Conservation (phyloP, 2,329 filamentous ascomycete genomes). For the Septoria linicola region DNA sequence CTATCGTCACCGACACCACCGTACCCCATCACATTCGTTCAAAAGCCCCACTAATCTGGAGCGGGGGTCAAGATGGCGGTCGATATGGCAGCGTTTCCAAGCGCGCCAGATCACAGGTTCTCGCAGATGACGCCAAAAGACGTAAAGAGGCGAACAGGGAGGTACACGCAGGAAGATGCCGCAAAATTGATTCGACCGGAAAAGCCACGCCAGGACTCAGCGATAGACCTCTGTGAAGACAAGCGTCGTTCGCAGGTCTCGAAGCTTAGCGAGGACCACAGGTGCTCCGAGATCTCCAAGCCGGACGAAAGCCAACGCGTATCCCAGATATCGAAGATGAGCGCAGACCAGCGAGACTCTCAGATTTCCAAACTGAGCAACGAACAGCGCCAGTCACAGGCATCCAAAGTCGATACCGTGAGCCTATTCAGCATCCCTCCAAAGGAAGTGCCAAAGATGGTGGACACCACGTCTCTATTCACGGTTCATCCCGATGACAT, state of each 20-base stretch:
- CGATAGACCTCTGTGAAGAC: neutral
- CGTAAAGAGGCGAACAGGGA: slow-evolving; percentile 8
- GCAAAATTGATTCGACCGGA: neutral
- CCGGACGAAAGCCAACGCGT: neutral
- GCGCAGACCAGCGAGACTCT: slow-evolving; percentile 1
- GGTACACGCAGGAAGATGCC: neutral
- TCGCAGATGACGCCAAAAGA: slow-evolving; percentile 7
- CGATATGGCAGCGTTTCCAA: slow-evolving; percentile 8
- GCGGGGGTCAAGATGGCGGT: slow-evolving; percentile 4
- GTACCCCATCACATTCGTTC: slow-evolving; percentile 7
- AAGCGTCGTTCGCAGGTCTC: slow-evolving; percentile 1
- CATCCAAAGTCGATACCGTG: neutral
- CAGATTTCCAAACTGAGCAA: neutral
- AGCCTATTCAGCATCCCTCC: neutral
- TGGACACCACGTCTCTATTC: slow-evolving; percentile 4
- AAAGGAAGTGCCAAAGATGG: neutral
- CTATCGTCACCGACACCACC: neutral
- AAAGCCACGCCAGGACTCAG: slow-evolving; percentile 7
- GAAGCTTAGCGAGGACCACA: slow-evolving; percentile 8
- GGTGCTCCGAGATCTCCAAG: neutral
- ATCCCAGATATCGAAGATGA: slow-evolving; percentile 1
- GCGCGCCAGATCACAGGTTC: neutral
- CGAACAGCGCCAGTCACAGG: neutral
- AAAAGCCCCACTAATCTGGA: neutral
- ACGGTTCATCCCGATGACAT: slow-evolving; percentile 6